Percentiles rank a stretch among this genome's conserved stretches.
These are phyloP conservation scores for Penicillium coffeae DNA, from an alignment of 495 filamentous ascomycete genomes.

Conservation along the genomic window DNA sequence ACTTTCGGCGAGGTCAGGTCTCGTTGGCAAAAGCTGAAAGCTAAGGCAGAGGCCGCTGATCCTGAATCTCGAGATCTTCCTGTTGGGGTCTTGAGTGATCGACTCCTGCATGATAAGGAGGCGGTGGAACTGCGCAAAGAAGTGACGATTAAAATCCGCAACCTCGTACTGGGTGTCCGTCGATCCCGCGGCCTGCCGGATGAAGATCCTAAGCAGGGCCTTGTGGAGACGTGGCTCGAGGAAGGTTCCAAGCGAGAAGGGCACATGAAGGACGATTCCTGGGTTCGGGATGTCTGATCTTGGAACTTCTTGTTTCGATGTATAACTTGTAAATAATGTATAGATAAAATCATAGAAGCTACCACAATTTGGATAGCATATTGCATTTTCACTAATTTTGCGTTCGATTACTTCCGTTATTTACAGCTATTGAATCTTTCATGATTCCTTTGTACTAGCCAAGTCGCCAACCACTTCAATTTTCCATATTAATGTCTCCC, in stretches of 20 bases:
- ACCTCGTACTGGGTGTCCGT: conserved; percentile 75
- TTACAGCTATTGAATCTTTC: too few species aligned
- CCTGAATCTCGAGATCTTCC: conserved; percentile 34
- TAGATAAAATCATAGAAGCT: neutral
- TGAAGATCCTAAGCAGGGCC: conserved; percentile 66
- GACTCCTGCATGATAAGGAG: conserved; percentile 66
- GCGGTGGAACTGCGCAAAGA: conserved; percentile 78
- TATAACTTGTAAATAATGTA: conserved; percentile 4
- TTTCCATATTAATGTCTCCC: too few species aligned
- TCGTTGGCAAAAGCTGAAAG: conserved; percentile 63
- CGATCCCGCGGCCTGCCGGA: conserved; percentile 66
- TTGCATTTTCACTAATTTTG: too few species aligned
- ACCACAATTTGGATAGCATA: neutral
- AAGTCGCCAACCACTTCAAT: too few species aligned
- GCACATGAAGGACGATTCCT: conserved; percentile 60
- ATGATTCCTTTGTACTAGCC: too few species aligned
- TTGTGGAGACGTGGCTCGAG: conserved; percentile 59
- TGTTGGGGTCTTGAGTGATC: conserved; percentile 62
- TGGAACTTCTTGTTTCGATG: neutral
- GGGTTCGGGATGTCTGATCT: conserved; percentile 55
- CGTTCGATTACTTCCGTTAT: too few species aligned
- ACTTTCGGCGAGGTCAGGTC: conserved; percentile 61
- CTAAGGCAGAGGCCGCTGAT: conserved; percentile 34
- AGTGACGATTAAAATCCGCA: conserved; percentile 70
- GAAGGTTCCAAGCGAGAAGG: conserved; percentile 56